Evolutionary conservation across 345 rosid genomes (phyloP), one percentile per base, ranked within the genome.

Genomic region (Linum lewisii): DNA sequence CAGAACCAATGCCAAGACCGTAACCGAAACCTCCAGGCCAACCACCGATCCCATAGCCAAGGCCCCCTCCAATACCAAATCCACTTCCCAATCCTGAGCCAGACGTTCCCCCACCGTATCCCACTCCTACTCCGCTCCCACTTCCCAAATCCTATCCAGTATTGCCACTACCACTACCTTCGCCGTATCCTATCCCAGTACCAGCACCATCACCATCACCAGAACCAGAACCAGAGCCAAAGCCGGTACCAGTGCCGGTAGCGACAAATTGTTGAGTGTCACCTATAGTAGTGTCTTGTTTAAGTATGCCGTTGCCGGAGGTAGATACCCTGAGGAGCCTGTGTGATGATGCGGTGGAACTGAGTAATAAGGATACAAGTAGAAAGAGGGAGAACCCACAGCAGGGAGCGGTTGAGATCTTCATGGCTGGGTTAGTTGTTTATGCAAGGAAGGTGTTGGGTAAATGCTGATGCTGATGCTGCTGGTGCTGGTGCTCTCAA

Each of bases 61-160:
- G 19, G 2, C 66, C 75, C 14, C 21, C 23, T 6, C 66, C 72
- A 16, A 10, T 24, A 9, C 53, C 64, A 24, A 26, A 16, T 7
- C 56, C 56, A 23, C 38, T 34, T 11, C 38, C 38, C 38, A 6
- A 34, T 34, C 38, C 38, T 5, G 38, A 34, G 7, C 38, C 38
- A 11, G 38, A 34, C 10, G 56, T 18, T 20, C 56, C 56, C 6
- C 20, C 56, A 11, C 57, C 57, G 23, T 54, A 54, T 23, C 57
- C 57, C 16, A 54, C 26, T 7, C 57, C 57, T 5, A 54, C 24
- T 14, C 57, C 57, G 47, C 47, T 16, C 16, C 47, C 47, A 16
- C 47, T 42, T 16, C 47, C 47, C 4, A 42, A n/a, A 1, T 64
- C 75, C 10, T 21, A 21, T 6, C 67, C 73, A 18, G 7, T 24